These are phyloP conservation scores for Gleditsia sinensis DNA, from an alignment of 306 rosid genomes.

Conservation along the genomic window DNA sequence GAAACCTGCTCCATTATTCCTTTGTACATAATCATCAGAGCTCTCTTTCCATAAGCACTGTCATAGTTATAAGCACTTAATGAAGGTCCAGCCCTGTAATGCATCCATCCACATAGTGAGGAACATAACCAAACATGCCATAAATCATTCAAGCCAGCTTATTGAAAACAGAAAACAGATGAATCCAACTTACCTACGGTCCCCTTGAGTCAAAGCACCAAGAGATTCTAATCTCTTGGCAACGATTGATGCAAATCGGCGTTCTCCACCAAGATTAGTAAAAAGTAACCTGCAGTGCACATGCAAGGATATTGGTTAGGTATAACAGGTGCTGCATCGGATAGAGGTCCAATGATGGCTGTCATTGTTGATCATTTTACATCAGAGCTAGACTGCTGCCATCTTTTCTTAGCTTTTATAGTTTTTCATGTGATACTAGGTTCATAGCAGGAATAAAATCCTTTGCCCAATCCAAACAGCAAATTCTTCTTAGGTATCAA, in stretches of 20 bases:
- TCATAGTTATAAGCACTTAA: conserved; percentile 94
- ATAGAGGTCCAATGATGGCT: conserved; percentile 14
- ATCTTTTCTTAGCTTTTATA: conserved; percentile 14
- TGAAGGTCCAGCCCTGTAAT: conserved; percentile 89
- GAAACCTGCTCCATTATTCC: conserved; percentile 97
- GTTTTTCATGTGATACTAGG: conserved; percentile 1
- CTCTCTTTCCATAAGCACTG: conserved; percentile 91
- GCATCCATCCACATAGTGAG: conserved; percentile 36
- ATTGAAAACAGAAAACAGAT: conserved; percentile 28
- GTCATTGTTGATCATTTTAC: conserved; percentile 14
- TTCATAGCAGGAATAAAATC: conserved; percentile 11
- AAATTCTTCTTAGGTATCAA: conserved; percentile 4
- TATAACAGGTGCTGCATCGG: background rate
- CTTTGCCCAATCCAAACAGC: conserved; percentile 19
- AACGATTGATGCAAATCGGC: conserved; percentile 98
- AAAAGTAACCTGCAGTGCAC: conserved; percentile 77
- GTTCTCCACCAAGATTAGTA: conserved; percentile 95
- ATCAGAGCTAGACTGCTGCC: conserved; percentile 16
- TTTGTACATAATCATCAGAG: conserved; percentile 81
- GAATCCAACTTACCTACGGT: conserved; percentile 77
- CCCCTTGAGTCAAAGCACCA: conserved; percentile 99
- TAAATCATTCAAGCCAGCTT: conserved; percentile 24
- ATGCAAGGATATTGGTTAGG: conserved; percentile 26
- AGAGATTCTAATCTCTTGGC: conserved; percentile 97
- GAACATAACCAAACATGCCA: conserved; percentile 35